phyloP scores from a whole-genome alignment of 225 moss, liverwort and hornwort species.

The Marchantia paleacea region DNA sequence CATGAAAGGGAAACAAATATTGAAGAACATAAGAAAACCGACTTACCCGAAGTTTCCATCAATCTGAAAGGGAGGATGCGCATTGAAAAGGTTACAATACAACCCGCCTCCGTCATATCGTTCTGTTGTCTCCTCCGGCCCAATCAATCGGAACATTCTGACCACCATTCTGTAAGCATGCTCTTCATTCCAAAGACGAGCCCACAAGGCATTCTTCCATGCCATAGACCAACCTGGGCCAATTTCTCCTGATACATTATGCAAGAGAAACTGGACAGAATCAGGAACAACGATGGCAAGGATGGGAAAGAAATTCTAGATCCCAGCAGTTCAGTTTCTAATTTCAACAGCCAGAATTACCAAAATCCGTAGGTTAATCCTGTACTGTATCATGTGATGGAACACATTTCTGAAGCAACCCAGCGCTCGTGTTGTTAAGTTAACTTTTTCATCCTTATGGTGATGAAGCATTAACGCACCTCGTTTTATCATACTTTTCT shows the following conservation, averaged over 20 bases:
- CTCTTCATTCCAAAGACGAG: conserved; percentile 70
- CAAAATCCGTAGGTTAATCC: neutral
- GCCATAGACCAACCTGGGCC: conserved; percentile 98
- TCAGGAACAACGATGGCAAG: neutral
- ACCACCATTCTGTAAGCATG: conserved; percentile 89
- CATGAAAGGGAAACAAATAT: no score
- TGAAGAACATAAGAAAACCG: neutral
- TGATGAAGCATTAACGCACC: conserved; percentile 39
- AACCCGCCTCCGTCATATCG: conserved; percentile 83
- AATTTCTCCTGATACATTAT: conserved; percentile 52
- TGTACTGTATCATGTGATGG: neutral
- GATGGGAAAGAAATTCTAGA: neutral
- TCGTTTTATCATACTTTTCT: conserved; percentile 73
- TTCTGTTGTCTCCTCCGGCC: conserved; percentile 63
- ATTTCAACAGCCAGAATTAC: neutral
- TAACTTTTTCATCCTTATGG: neutral
- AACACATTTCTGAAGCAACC: neutral
- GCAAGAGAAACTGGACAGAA: neutral
- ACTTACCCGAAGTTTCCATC: conserved; percentile 96
- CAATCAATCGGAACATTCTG: conserved; percentile 70
- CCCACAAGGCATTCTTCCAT: conserved; percentile 95
- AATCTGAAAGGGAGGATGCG: conserved; percentile 96
- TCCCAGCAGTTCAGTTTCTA: neutral
- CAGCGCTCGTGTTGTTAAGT: no score
- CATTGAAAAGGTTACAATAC: conserved; percentile 83